Conservation (phyloP, 345 rosid species). For the Streptanthus diversifolius region DNA sequence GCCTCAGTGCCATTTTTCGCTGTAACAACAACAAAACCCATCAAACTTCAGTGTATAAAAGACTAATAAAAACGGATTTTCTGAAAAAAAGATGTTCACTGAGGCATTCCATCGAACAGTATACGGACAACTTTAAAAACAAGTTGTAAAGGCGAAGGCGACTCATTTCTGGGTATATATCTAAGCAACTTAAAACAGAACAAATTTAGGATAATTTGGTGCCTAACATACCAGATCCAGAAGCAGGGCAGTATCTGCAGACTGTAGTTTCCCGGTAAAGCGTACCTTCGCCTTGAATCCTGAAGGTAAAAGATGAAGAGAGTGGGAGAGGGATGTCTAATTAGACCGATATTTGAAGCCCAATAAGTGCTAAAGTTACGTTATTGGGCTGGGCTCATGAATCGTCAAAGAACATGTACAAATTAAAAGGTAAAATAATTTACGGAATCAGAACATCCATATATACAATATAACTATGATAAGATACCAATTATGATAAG, state of each 20-base stretch:
- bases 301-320: background rate
- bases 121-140: background rate
- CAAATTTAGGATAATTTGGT: background rate
- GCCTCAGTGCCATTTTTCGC: conserved; percentile 60
- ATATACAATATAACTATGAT: too few species aligned
- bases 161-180: background rate
- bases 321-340: background rate
- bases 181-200: background rate
- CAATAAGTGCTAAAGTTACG: background rate
- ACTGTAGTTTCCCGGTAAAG: too few species aligned
- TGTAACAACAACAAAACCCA: background rate
- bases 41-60: background rate
- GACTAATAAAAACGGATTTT: background rate
- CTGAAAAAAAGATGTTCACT: background rate
- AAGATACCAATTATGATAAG: too few species aligned
- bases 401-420: too few species aligned
- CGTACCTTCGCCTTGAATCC: background rate
- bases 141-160: fast-evolving
- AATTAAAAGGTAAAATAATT: too few species aligned
- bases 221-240: background rate
- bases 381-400: background rate
- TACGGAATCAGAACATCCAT: too few species aligned
- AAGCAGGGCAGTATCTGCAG: background rate
- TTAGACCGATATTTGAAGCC: background rate
- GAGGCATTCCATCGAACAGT: conserved; percentile 36